A percentile compares a stretch with the other conserved stretches of the same genome.
Evolutionary conservation across 495 filamentous ascomycete genomes (phyloP).

Genomic region (Podospora appendiculata): DNA sequence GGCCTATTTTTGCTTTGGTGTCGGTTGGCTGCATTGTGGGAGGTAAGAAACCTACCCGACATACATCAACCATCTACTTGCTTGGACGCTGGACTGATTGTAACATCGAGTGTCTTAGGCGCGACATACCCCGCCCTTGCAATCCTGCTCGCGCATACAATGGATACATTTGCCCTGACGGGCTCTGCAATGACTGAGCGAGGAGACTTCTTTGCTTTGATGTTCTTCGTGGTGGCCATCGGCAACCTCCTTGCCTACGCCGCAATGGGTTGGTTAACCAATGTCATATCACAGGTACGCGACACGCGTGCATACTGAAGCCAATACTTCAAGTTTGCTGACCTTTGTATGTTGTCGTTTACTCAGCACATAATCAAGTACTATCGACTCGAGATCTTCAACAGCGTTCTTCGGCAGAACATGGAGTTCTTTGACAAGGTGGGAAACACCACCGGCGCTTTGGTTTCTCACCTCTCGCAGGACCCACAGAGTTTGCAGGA

Average conservation of each 20-base stretch:
- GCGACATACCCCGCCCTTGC: slow-evolving; percentile 26
- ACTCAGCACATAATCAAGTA: slow-evolving; percentile 25
- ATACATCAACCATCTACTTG: background rate
- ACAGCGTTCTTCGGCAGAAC: slow-evolving; percentile 42
- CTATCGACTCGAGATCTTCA: slow-evolving; percentile 51
- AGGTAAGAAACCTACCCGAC: slow-evolving; percentile 6
- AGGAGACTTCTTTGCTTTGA: slow-evolving; percentile 46
- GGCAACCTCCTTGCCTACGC: slow-evolving; percentile 33
- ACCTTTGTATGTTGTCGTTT: background rate
- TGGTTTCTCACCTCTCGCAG: slow-evolving; percentile 46
- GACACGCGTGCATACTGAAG: too few relatives aligned
- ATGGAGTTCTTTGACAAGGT: slow-evolving; percentile 53
- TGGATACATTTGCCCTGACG: slow-evolving; percentile 20
- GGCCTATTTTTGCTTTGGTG: slow-evolving; percentile 20
- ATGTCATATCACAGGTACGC: slow-evolving; percentile 23
- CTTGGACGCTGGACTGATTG: background rate
- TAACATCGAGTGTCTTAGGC: slow-evolving; percentile 8
- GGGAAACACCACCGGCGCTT: slow-evolving; percentile 51
- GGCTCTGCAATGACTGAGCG: slow-evolving; percentile 10
- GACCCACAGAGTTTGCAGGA: slow-evolving; percentile 54
- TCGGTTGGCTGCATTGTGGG: slow-evolving; percentile 11
- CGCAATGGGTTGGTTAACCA: slow-evolving; percentile 35
- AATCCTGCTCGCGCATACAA: slow-evolving; percentile 21
- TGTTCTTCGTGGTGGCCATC: slow-evolving; percentile 48
- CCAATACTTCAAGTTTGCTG: too few relatives aligned